phyloP scores from a whole-genome alignment of 2,329 filamentous ascomycete genomes.

The Paracoccidioides brasiliensis region DNA sequence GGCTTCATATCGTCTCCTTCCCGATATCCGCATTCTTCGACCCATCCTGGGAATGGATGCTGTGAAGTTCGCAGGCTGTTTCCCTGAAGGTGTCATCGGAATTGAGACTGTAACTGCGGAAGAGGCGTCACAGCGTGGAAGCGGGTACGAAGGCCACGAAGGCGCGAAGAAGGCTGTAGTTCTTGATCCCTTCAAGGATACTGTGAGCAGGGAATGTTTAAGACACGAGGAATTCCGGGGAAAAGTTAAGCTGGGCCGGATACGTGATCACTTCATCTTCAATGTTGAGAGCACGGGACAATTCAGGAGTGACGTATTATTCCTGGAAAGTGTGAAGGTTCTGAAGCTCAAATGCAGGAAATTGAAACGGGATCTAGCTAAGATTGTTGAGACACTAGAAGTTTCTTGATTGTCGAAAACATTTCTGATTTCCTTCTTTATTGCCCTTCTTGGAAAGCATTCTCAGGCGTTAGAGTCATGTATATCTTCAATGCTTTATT shows the following conservation, averaged over 20 bases:
- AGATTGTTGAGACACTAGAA: slow-evolving; percentile 26
- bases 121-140: slow-evolving; percentile 48
- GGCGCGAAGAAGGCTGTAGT: slow-evolving; percentile 85
- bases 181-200: slow-evolving; percentile 78
- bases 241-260: slow-evolving; percentile 84
- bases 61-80: slow-evolving; percentile 79
- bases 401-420: slow-evolving; percentile 6
- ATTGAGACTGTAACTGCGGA: slow-evolving; percentile 57
- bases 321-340: slow-evolving; percentile 75
- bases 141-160: slow-evolving; percentile 58
- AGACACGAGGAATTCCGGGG: slow-evolving; percentile 85
- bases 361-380: slow-evolving; percentile 33
- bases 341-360: slow-evolving; percentile 67
- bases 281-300: slow-evolving; percentile 89
- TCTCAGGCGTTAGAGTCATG: slow-evolving; percentile 23
- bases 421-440: slow-evolving; percentile 5
- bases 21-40: slow-evolving; percentile 66
- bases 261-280: slow-evolving; percentile 96
- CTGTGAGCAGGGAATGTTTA: slow-evolving; percentile 83
- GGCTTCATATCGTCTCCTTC: slow-evolving; percentile 81
- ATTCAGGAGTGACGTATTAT: slow-evolving; percentile 85
- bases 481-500: background rate
- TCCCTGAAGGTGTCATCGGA: slow-evolving; percentile 75
- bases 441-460: slow-evolving; percentile 22
- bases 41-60: slow-evolving; percentile 83